Evolutionary conservation across 768 basidiomycete species (phyloP).

Genomic region (Panellus pusillus): DNA sequence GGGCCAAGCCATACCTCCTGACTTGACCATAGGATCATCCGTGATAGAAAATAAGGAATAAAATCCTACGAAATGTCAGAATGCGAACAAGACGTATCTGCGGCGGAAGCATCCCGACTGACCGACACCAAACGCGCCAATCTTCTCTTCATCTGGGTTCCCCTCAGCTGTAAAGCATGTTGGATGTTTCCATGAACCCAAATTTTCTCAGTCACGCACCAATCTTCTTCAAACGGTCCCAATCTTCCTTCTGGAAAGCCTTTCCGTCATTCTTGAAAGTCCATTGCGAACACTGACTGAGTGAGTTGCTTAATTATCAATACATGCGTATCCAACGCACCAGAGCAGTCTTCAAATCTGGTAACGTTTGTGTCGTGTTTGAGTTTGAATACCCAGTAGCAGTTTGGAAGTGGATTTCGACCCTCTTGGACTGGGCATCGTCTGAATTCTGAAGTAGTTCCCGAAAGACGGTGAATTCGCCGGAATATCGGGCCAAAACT

Average conservation of each 20-base stretch:
- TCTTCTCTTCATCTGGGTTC: slow-evolving; percentile 92
- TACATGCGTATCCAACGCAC: slow-evolving; percentile 35
- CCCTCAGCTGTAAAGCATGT: slow-evolving; percentile 63
- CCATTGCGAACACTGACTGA: slow-evolving; percentile 71
- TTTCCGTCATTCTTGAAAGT: slow-evolving; percentile 88
- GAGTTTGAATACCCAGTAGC: slow-evolving; percentile 27
- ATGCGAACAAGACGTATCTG: background rate
- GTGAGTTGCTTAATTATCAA: background rate
- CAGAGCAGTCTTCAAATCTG: slow-evolving; percentile 63
- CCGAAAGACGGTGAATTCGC: slow-evolving; percentile 82
- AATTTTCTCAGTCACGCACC: slow-evolving; percentile 38
- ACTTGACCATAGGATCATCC: slow-evolving; percentile 80
- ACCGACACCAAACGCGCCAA: slow-evolving; percentile 81
- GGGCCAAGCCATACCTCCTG: slow-evolving; percentile 54
- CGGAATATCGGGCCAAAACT: slow-evolving; percentile 92
- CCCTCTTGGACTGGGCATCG: slow-evolving; percentile 75
- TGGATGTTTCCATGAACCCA: too few relatives aligned
- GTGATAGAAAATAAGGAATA: slow-evolving; percentile 83
- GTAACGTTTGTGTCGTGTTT: slow-evolving; percentile 32
- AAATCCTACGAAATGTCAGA: slow-evolving; percentile 45
- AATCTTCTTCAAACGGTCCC: slow-evolving; percentile 88
- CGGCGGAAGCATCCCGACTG: background rate
- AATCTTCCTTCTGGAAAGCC: slow-evolving; percentile 81
- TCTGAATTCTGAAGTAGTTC: slow-evolving; percentile 97
- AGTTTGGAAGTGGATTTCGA: slow-evolving; percentile 82